Evolutionary conservation across 257 asterid species (phyloP).

Genomic region (Solanum bukasovii): DNA sequence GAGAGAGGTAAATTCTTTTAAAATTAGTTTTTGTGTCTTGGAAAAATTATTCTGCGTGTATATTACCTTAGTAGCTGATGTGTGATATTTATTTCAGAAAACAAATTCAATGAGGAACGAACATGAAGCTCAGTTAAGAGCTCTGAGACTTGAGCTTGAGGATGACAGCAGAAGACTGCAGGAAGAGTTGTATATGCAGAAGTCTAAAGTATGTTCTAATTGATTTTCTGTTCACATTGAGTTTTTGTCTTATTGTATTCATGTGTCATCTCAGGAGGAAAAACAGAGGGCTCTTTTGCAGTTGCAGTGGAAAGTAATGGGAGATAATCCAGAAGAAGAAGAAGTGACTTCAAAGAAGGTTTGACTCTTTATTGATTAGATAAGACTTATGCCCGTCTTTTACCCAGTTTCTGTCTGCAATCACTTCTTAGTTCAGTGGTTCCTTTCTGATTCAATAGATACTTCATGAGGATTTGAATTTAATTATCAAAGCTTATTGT

Average conservation of each 20-base stretch:
- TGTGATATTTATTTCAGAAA: constrained; percentile 37
- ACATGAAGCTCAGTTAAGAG: constrained; percentile 76
- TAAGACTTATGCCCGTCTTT: not conserved
- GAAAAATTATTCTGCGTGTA: not conserved
- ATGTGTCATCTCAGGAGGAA: constrained; percentile 63
- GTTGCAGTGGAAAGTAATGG: constrained; percentile 95
- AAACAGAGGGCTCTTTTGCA: constrained; percentile 80
- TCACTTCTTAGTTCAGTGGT: not conserved
- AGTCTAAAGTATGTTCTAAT: constrained; percentile 49
- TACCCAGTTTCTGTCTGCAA: not conserved
- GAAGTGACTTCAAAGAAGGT: constrained; percentile 98
- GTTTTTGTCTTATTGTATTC: constrained; percentile 5
- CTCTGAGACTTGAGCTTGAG: constrained; percentile 79
- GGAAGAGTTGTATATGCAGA: constrained; percentile 82
- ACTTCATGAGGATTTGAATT: not conserved
- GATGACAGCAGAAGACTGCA: constrained; percentile 72
- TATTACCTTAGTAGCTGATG: not conserved
- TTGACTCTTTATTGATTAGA: not conserved
- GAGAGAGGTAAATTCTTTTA: constrained; percentile 49
- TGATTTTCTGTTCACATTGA: not conserved
- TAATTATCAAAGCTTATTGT: not conserved
- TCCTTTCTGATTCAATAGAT: not conserved
- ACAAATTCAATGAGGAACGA: constrained; percentile 58
- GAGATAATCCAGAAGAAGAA: constrained; percentile 71
- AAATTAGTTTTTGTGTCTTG: not conserved